Evolutionary conservation across 2,329 filamentous ascomycete species (phyloP).

Genomic region (Alternaria tenuissima): DNA sequence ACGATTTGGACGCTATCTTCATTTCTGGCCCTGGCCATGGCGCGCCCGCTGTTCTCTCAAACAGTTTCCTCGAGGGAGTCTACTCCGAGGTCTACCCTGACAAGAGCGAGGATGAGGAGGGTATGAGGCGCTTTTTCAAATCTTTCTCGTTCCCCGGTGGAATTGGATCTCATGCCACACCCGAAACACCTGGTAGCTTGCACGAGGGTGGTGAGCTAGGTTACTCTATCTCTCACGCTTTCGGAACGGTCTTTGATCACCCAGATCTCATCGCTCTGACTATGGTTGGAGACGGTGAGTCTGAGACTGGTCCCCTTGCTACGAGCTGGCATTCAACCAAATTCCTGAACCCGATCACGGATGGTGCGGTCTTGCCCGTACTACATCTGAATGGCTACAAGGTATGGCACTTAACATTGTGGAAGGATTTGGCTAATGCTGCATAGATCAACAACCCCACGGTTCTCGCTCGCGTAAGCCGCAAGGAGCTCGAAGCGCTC

Average conservation of each 20-base stretch:
- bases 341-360: conserved; percentile 79
- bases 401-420: conserved; percentile 55
- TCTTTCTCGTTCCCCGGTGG: conserved; percentile 84
- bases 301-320: conserved; percentile 81
- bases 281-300: conserved; percentile 82
- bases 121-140: conserved; percentile 80
- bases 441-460: conserved; percentile 56
- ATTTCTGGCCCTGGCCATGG: conserved; percentile 81
- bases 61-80: conserved; percentile 78
- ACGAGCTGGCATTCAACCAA: conserved; percentile 85
- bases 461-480: conserved; percentile 74
- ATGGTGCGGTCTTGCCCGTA: conserved; percentile 79
- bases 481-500: conserved; percentile 74
- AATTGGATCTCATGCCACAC: conserved; percentile 79
- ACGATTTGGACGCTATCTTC: conserved; percentile 75
- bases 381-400: conserved; percentile 86
- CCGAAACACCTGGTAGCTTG: conserved; percentile 78
- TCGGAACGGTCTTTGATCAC: conserved; percentile 78
- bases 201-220: conserved; percentile 84
- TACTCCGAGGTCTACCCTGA: conserved; percentile 81
- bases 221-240: conserved; percentile 82
- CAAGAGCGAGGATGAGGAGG: conserved; percentile 72
- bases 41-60: conserved; percentile 77
- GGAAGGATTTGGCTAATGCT: conserved; percentile 9
- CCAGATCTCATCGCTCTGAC: conserved; percentile 77